phyloP scores from a whole-genome alignment of 2,329 filamentous ascomycete species.

The Ceratocystis albifundus region DNA sequence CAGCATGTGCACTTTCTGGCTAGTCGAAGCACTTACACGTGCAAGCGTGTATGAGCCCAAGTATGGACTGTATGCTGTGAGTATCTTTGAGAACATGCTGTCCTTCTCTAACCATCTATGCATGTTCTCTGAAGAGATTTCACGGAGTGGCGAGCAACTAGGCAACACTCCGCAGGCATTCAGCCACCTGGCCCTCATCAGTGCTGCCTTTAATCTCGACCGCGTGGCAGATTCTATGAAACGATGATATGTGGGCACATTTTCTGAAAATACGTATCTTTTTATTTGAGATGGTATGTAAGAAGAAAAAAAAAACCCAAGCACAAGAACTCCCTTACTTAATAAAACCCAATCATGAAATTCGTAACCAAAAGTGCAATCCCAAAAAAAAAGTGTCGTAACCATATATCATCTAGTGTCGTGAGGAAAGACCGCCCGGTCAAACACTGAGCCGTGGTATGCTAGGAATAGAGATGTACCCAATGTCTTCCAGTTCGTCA shows the following conservation, averaged over 20 bases:
- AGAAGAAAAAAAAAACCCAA: slow-evolving; percentile 2
- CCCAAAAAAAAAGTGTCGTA: not conserved
- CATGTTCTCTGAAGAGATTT: slow-evolving; percentile 73
- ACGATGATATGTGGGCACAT: not conserved
- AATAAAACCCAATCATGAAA: slow-evolving; percentile 16
- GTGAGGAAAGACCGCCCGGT: not conserved
- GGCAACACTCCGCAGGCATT: slow-evolving; percentile 74
- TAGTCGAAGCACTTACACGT: slow-evolving; percentile 64
- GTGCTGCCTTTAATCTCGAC: slow-evolving; percentile 65
- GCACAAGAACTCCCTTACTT: not conserved
- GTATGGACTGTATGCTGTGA: slow-evolving; percentile 51
- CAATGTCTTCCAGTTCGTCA: slow-evolving; percentile 20
- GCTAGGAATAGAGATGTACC: slow-evolving; percentile 20
- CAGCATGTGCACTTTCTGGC: slow-evolving; percentile 74
- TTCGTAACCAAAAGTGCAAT: slow-evolving; percentile 11
- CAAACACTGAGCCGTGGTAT: not conserved
- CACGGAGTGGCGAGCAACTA: slow-evolving; percentile 61
- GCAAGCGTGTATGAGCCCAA: slow-evolving; percentile 54
- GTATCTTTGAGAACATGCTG: slow-evolving; percentile 67
- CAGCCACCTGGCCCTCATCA: slow-evolving; percentile 63
- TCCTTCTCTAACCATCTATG: slow-evolving; percentile 63
- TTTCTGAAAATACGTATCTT: not conserved
- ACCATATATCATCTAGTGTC: slow-evolving; percentile 6
- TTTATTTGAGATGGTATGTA: not conserved
- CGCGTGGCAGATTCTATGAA: slow-evolving; percentile 31